Base-by-base conservation (phyloP, 768 basidiomycete genomes). In the Mycena indigotica region DNA sequence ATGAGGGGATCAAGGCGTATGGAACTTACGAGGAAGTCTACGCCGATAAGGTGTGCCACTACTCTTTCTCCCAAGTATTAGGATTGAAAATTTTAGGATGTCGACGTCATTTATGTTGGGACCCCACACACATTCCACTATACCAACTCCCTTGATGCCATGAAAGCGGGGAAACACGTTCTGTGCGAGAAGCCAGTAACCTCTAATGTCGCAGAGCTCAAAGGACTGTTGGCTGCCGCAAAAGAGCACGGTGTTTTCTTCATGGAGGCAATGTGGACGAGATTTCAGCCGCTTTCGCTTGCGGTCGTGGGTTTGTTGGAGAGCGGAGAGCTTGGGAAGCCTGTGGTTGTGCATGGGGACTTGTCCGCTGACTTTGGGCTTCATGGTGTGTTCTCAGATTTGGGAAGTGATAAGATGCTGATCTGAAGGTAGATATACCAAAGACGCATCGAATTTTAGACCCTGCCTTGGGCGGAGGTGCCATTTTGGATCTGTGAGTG, bases 241-340 rank as follows among this genome's bases (percentile, higher is more conserved):
- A 89, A 88, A 70, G 83, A 91, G 68, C 76, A 87, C 64, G 82
- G 85, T 17, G 80, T 93, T 1, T 95, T 95, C 77, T 84, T 95
- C 65, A 95, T 95, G 93, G 94, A 95, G 73, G 92, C 89, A 0
- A 77, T 93, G 72, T 93, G 92, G 91, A 93, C 92, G 30, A 80
- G 89, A 30, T 92, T 91, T 77, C 86, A 89, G 56, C 89, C 89
- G 13, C 79, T 90, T 57, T 75, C 78, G 10, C 66, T 76, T 17
- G 89, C 88, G 58, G 75, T 92, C 52, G 86, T 87, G 71, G 77
- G 78, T 58, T 72, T 90, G 45, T 78, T 82, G 1, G 84, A 88
- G 50, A 77, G 78, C 53, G 88, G 87, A 4, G 72, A 69, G n/a
- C 75, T 93, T 21, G 91, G 90, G 5, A 74, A 79, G 10, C 87